Evolutionary conservation across 1,284 basidiomycete species (phyloP).

Genomic region (Sphagnurus paluster): DNA sequence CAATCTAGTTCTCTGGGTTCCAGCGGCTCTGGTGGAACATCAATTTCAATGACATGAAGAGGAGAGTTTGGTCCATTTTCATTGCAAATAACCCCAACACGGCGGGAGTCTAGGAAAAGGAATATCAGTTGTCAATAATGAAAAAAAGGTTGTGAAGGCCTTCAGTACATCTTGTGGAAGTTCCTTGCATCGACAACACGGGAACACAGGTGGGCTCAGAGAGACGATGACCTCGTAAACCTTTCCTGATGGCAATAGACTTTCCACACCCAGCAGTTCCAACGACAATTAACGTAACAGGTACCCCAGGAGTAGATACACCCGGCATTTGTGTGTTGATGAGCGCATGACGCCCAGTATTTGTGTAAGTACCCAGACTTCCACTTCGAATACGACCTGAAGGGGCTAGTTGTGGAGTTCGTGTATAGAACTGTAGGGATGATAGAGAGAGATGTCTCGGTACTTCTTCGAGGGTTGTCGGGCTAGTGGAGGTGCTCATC

Average conservation of each 20-base stretch:
- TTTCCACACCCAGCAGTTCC: slow-evolving; percentile 74
- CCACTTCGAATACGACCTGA: slow-evolving; percentile 54
- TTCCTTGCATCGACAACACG: slow-evolving; percentile 22
- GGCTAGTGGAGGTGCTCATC: slow-evolving; percentile 30
- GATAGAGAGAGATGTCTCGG: slow-evolving; percentile 41
- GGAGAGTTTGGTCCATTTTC: slow-evolving; percentile 36
- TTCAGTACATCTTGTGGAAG: slow-evolving; percentile 45
- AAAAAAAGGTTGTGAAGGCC: slow-evolving; percentile 2
- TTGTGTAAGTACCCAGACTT: slow-evolving; percentile 48
- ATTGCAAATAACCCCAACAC: slow-evolving; percentile 43
- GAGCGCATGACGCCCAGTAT: slow-evolving; percentile 34
- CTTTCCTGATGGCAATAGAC: slow-evolving; percentile 66
- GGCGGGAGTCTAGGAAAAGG: slow-evolving; percentile 43
- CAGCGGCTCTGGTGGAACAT: slow-evolving; percentile 33
- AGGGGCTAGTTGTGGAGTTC: slow-evolving; percentile 23
- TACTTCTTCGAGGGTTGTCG: slow-evolving; percentile 36
- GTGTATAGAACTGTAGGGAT: slow-evolving; percentile 42
- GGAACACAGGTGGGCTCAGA: slow-evolving; percentile 40
- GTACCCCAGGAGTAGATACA: slow-evolving; percentile 17
- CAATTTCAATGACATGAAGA: slow-evolving; percentile 60
- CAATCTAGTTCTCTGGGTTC: slow-evolving; percentile 27
- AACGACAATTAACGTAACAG: slow-evolving; percentile 62
- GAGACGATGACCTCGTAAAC: slow-evolving; percentile 58
- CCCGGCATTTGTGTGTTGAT: slow-evolving; percentile 40
- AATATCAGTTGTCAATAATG: background rate